Evolutionary conservation across 345 rosid genomes (phyloP).

Genomic region (Pugionium dolabratum): DNA sequence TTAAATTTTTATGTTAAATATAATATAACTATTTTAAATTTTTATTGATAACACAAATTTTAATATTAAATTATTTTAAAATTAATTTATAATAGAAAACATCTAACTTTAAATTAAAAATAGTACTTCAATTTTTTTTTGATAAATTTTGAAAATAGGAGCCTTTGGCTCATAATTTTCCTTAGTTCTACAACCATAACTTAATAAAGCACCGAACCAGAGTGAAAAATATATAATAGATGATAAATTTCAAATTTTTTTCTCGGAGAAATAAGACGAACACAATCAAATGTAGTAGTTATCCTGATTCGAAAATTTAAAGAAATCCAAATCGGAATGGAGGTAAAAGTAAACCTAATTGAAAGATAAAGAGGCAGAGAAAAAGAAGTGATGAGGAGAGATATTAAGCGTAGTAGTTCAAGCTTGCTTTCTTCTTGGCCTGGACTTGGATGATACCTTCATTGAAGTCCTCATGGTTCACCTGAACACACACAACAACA

Average conservation of each 20-base stretch:
- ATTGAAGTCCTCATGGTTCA: slow-evolving; percentile 96
- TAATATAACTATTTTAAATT: too few relatives aligned
- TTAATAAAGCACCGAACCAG: background rate
- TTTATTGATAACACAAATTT: too few relatives aligned
- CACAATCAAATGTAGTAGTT: slow-evolving; percentile 7
- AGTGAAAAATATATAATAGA: background rate
- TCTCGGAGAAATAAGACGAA: background rate
- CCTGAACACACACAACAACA: slow-evolving; percentile 47
- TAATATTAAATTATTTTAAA: too few relatives aligned
- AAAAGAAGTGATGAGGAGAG: background rate
- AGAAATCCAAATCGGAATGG: slow-evolving; percentile 22
- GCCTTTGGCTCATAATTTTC: too few relatives aligned
- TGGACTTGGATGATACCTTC: slow-evolving; percentile 99
- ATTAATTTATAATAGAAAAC: too few relatives aligned
- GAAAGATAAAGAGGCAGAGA: slow-evolving; percentile 4
- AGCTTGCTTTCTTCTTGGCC: slow-evolving; percentile 98
- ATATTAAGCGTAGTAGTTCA: slow-evolving; percentile 83
- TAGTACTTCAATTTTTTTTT: too few relatives aligned
- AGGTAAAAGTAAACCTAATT: slow-evolving; percentile 18
- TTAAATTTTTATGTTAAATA: too few relatives aligned
- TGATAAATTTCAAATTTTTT: background rate
- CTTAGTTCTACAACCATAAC: too few relatives aligned
- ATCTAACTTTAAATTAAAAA: too few relatives aligned
- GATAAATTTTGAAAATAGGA: too few relatives aligned
- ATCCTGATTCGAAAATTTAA: slow-evolving; percentile 23